Base-by-base conservation (phyloP, 2,329 filamentous ascomycete species). In the Aspergillus sp. region DNA sequence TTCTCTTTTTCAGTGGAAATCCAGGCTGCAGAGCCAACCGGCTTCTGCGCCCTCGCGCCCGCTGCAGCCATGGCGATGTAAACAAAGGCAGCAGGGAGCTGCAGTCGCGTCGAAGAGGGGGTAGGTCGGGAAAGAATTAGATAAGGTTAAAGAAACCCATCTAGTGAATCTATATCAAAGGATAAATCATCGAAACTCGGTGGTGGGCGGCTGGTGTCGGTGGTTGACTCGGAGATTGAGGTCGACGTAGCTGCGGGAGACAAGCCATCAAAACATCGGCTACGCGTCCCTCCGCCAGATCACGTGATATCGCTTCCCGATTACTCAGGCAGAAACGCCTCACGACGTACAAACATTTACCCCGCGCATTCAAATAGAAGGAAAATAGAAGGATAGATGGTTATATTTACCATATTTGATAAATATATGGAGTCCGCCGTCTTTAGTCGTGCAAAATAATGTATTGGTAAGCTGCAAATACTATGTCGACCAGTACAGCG, bases 1-100 rank as follows among this genome's bases (percentile, higher is more conserved):
- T 93, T 90, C 44, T 88, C 84, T 66, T 93, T 86, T 80, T 99
- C 95, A 64, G 91, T 87, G 33, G 87, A 80, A 64, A 97, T 86
- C 95, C 95, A 99, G 77, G 88, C 82, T 68, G 86, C 80, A 60
- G 91, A 95, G 73, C 92, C 93, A 66, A 96, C 87, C 70, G 89
- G 70, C 68, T 75, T 75, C 62, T 76, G 76, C 61, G 68, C 70
- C 69, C 72, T 76, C 59, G 73, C 66, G 59, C 72, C 66, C 52
- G 69, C 62, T 54, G 73, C 61, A 51, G 73, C 68, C 75, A 77
- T 77, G 64, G 52, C 57, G 64, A 71, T 68, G 70, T 73, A 74
- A 74, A 75, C 71, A 75, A 75, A 66, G 60, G 66, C 68, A 62
- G 55, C 37, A 31, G 17, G 39, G 12, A 37, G 37, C 35, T 48